These are phyloP conservation scores for Bretschneidera sinensis DNA, from an alignment of 345 rosid genomes.

Conservation along the genomic window DNA sequence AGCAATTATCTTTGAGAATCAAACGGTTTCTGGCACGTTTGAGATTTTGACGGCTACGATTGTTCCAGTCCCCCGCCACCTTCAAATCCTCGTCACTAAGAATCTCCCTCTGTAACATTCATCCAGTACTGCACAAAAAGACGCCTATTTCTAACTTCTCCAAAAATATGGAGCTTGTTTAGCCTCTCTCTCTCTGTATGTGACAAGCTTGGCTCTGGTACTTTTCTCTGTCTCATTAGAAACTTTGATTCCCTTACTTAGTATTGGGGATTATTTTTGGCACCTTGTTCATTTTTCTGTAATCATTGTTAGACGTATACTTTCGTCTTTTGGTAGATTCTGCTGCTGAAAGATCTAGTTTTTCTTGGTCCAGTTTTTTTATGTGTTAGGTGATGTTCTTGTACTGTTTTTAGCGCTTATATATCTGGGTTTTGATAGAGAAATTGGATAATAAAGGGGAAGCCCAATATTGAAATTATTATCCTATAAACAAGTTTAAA, in stretches of 20 bases:
- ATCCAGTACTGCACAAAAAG: neutral
- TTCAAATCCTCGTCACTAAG: neutral
- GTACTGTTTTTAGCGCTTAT: slow-evolving; percentile 3
- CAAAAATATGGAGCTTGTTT: too few species aligned
- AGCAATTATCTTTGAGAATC: too few species aligned
- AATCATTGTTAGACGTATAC: neutral
- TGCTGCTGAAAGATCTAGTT: slow-evolving; percentile 8
- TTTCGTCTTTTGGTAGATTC: neutral
- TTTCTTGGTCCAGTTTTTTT: neutral
- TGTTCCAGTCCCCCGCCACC: neutral
- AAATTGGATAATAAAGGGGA: neutral
- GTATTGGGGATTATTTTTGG: neutral
- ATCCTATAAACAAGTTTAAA: neutral
- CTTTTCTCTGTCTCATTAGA: neutral
- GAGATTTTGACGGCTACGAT: too few species aligned
- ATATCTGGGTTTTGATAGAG: slow-evolving; percentile 15
- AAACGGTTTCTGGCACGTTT: too few species aligned
- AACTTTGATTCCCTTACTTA: neutral
- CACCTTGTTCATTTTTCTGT: neutral
- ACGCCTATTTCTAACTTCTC: neutral
- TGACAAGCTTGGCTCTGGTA: slow-evolving; percentile 12
- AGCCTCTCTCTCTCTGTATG: neutral
- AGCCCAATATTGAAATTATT: slow-evolving; percentile 11
- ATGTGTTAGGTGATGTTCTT: slow-evolving; percentile 2
- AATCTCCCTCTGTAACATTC: neutral